Evolutionary conservation across 2,329 filamentous ascomycete species (phyloP), one percentile per base, ranked within the genome.

Genomic region (Orbilia brochopaga): DNA sequence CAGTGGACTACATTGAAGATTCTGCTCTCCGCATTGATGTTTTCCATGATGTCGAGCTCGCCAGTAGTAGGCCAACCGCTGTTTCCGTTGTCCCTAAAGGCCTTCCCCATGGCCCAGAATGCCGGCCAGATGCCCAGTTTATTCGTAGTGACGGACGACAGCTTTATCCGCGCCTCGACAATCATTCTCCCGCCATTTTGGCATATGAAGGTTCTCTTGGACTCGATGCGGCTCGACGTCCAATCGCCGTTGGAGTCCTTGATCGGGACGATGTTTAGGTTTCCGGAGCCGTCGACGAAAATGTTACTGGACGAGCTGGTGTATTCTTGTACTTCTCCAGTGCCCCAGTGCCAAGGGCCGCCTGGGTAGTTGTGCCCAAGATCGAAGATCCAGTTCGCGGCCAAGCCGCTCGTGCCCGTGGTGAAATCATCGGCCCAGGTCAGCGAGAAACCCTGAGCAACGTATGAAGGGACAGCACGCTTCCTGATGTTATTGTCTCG

Each of bases 331-430:
- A 81, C 78, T 75, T 84, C 83, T 64, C 80, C 79, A 2, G 83
- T 85, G 54, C 83, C 83, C 83, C 83, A 84, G 70, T 81, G 78
- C 6, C 76, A 59, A 0, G 82, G 77, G 0, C 83, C 82, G n/a
- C 80, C 80, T 1, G 81, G 78, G 73, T 84, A 85, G 8, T 75
- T 73, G 0, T 81, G 83, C 54, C 83, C 83, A n/a, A 78, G 75
- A 72, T 81, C 79, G 56, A 80, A 73, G 30, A 78, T 77, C 82
- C 83, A 84, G 75, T 81, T 83, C 13, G 77, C 75, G 1, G 81
- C 80, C 2, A 79, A 78, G 7, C 77, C 74, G 27, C 77, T 77
- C 55, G 73, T 57, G 40, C 73, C 48, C 37, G 78, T 77, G 64
- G 76, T 76, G 44, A 81, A 81, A 75, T 80, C 79, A 53, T 81